These are phyloP conservation scores for Pleomassaria siparia DNA, from an alignment of 2,329 filamentous ascomycete species.

Conservation along the genomic window DNA sequence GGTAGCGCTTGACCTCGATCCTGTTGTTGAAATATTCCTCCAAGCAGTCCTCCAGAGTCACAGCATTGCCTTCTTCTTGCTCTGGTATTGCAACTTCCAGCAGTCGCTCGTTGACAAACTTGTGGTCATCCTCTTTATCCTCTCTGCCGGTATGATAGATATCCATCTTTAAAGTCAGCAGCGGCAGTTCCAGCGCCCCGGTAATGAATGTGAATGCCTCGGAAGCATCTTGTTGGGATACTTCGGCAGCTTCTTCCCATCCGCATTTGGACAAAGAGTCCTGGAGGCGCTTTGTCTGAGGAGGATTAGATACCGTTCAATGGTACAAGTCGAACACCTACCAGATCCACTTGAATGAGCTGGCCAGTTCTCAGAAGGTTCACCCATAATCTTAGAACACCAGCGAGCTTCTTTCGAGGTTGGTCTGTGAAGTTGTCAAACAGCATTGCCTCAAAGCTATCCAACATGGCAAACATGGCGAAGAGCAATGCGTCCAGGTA, in stretches of 20 bases:
- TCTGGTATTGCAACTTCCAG: constrained; percentile 90
- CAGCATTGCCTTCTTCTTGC: constrained; percentile 63
- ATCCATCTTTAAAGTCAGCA: constrained; percentile 90
- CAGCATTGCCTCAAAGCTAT: constrained; percentile 90
- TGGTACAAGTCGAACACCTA: constrained; percentile 47
- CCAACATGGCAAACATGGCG: constrained; percentile 89
- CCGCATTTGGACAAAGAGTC: constrained; percentile 81
- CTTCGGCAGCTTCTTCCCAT: constrained; percentile 75
- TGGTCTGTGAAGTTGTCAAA: constrained; percentile 77
- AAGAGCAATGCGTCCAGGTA: constrained; percentile 90
- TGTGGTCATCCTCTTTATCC: constrained; percentile 83
- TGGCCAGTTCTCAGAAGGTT: constrained; percentile 85
- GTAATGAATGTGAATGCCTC: constrained; percentile 96
- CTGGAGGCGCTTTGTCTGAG: constrained; percentile 78
- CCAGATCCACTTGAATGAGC: constrained; percentile 82
- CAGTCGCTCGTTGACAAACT: constrained; percentile 87
- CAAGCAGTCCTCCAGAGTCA: constrained; percentile 87
- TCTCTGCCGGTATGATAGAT: constrained; percentile 89
- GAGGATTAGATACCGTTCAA: background rate
- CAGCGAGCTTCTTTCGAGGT: constrained; percentile 70
- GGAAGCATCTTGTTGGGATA: constrained; percentile 92
- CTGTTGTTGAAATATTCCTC: constrained; percentile 94
- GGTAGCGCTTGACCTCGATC: constrained; percentile 82
- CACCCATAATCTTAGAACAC: constrained; percentile 83
- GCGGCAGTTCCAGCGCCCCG: constrained; percentile 80